These are phyloP conservation scores for Sarocladiaceae sp. DNA, from an alignment of 2,329 filamentous ascomycete species.

Conservation along the genomic window DNA sequence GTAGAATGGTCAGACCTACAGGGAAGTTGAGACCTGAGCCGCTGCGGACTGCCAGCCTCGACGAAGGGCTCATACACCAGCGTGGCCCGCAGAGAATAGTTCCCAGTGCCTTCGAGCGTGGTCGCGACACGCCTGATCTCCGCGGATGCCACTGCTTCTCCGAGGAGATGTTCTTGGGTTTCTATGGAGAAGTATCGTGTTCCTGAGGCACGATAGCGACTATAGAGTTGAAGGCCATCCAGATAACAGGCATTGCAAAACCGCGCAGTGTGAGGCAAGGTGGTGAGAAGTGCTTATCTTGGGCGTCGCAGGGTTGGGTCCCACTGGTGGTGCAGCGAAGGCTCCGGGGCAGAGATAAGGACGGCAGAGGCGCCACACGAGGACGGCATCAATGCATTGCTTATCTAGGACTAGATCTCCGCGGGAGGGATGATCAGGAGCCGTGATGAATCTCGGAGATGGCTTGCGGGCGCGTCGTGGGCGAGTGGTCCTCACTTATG, in stretches of 20 bases:
- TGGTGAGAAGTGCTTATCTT: background rate
- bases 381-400: background rate
- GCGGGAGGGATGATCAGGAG: constrained; percentile 6
- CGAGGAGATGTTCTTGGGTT: background rate
- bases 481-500: too few species aligned
- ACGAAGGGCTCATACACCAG: too few species aligned
- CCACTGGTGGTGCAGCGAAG: constrained; percentile 6
- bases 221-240: background rate
- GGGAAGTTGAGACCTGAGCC: too few species aligned
- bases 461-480: constrained; percentile 7
- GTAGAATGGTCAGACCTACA: too few species aligned
- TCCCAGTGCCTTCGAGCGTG: too few species aligned
- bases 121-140: background rate
- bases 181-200: background rate
- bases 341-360: constrained; percentile 6
- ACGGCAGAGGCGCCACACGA: background rate
- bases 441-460: background rate
- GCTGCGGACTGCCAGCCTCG: too few species aligned
- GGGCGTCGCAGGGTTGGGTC: background rate
- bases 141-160: constrained; percentile 5
- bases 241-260: background rate
- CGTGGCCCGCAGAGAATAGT: too few species aligned
- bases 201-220: background rate
- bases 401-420: constrained; percentile 7
- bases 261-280: background rate